Evolutionary conservation across 371 early-diverging fungal species (phyloP).

Genomic region (Dichotomocladium elegans): DNA sequence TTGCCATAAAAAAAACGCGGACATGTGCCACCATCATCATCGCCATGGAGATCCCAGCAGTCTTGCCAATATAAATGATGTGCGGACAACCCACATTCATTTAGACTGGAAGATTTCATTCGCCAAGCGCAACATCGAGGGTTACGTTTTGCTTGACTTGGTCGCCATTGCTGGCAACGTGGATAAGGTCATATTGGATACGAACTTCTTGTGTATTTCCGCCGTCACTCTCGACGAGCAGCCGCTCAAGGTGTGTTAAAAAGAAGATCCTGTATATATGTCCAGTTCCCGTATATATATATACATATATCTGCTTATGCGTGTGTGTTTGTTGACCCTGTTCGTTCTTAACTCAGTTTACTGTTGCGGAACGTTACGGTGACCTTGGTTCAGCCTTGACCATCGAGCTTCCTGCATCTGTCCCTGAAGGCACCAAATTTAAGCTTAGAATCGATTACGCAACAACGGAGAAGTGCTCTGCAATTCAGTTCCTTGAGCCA

Average conservation of each 20-base stretch:
- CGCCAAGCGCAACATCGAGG: slow-evolving; percentile 59
- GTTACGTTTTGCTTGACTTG: slow-evolving; percentile 62
- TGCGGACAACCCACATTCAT: slow-evolving; percentile 70
- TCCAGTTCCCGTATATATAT: too few relatives aligned
- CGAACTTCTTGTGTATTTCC: slow-evolving; percentile 59
- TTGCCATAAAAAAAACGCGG: too few relatives aligned
- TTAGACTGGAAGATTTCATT: slow-evolving; percentile 79
- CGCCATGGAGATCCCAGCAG: slow-evolving; percentile 94
- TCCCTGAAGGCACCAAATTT: slow-evolving; percentile 40
- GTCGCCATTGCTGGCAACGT: slow-evolving; percentile 49
- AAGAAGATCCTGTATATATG: too few relatives aligned
- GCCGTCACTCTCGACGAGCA: slow-evolving; percentile 39
- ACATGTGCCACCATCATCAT: too few relatives aligned
- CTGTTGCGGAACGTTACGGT: slow-evolving; percentile 52
- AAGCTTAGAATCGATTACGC: slow-evolving; percentile 68
- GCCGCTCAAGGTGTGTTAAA: slow-evolving; percentile 49
- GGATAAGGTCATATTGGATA: slow-evolving; percentile 73
- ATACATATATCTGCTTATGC: too few relatives aligned
- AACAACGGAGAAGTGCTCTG: slow-evolving; percentile 82
- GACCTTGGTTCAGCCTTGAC: slow-evolving; percentile 75
- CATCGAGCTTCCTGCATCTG: slow-evolving; percentile 49
- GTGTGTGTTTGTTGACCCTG: too few relatives aligned
- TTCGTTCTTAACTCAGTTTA: slow-evolving; percentile 33
- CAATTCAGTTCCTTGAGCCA: slow-evolving; percentile 88
- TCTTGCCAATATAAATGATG: slow-evolving; percentile 74